Percentiles rank a stretch among this genome's conserved stretches.
Conservation (phyloP, 129 eudicot genomes). For the Heracleum sosnowskyi region DNA sequence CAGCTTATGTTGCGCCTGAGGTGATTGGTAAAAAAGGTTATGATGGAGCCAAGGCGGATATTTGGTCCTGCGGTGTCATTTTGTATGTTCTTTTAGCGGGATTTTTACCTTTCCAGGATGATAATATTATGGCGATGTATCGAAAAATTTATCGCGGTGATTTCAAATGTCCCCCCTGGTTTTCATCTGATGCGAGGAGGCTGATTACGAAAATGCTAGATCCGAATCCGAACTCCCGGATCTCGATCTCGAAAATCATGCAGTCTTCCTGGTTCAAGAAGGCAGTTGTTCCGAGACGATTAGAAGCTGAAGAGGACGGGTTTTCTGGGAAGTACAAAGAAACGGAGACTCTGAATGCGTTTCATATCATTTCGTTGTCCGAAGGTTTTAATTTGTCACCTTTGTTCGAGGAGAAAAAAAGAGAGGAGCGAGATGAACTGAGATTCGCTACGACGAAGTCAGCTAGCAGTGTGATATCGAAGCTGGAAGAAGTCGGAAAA, state of each 20-base stretch:
- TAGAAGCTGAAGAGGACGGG: not conserved
- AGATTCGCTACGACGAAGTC: conserved; percentile 37
- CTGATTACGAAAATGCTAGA: conserved; percentile 35
- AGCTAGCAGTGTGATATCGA: conserved; percentile 42
- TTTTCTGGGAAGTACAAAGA: conserved; percentile 11
- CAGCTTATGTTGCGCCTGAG: conserved; percentile 22
- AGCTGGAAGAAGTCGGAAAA: conserved; percentile 42
- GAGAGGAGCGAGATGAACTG: conserved; percentile 30
- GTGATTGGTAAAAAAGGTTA: conserved; percentile 20
- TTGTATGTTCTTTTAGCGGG: conserved; percentile 41
- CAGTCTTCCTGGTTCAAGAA: conserved; percentile 40
- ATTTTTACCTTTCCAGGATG: conserved; percentile 47
- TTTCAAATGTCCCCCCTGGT: conserved; percentile 63
- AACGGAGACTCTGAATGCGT: conserved; percentile 37
- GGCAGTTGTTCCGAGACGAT: conserved; percentile 14
- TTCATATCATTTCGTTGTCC: conserved; percentile 49
- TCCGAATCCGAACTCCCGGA: conserved; percentile 42
- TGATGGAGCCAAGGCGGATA: conserved; percentile 46
- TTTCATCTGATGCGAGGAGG: conserved; percentile 41
- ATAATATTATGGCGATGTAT: conserved; percentile 37
- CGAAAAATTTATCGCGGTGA: conserved; percentile 32
- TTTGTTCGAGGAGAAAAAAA: conserved; percentile 46
- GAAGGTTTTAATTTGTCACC: conserved; percentile 49
- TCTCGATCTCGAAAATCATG: conserved; percentile 37
- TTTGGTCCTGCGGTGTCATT: conserved; percentile 63